These are phyloP conservation scores for Pseudogymnoascus sp. DNA, from an alignment of 2,329 filamentous ascomycete species.

Conservation along the genomic window DNA sequence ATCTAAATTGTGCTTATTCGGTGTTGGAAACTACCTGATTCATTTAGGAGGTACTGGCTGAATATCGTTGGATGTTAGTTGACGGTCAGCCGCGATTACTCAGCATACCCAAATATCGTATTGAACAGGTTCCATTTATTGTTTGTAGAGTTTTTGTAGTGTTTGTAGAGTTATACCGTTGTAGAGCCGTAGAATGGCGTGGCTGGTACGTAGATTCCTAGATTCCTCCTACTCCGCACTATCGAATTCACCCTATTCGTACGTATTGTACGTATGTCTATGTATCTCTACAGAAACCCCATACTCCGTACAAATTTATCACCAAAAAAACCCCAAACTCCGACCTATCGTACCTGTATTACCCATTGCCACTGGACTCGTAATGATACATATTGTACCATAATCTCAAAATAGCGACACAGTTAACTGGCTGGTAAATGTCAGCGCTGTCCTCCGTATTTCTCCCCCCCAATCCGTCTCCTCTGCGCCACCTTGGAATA, in stretches of 20 bases:
- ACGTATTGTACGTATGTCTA: background rate
- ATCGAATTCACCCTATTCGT: conserved; percentile 2
- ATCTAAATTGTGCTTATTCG: background rate
- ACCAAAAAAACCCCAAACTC: background rate
- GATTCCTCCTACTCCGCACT: background rate
- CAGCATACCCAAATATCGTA: background rate
- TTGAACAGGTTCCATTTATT: background rate
- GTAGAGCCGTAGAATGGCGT: background rate
- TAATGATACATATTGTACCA: background rate
- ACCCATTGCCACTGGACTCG: background rate
- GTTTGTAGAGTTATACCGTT: no score
- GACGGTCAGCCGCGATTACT: background rate
- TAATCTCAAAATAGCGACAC: background rate
- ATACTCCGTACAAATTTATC: background rate
- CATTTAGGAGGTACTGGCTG: background rate
- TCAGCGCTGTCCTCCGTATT: background rate
- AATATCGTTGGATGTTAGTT: background rate
- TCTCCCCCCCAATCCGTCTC: background rate
- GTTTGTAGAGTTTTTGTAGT: background rate
- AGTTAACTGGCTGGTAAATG: background rate
- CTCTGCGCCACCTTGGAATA: conserved; percentile 3
- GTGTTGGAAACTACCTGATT: background rate
- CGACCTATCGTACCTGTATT: background rate
- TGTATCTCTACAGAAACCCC: background rate
- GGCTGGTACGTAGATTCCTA: background rate